Conservation (phyloP, 306 rosid species). For the Corylus avellana region DNA sequence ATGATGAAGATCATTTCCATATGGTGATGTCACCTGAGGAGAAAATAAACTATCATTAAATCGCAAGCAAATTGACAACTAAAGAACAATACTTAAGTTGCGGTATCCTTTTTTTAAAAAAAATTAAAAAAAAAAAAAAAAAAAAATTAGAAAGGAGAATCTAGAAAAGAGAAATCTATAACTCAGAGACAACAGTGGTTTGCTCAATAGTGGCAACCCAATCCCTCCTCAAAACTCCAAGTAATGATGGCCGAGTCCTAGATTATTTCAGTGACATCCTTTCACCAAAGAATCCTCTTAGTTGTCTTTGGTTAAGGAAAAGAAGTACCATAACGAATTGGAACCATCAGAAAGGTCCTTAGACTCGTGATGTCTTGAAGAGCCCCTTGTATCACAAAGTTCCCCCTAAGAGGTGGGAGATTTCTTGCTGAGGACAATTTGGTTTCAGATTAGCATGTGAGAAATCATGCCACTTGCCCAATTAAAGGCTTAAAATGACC, state of each 20-base stretch:
- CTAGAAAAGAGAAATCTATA: background rate
- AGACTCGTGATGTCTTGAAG: too few relatives aligned
- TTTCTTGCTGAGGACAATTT: too few relatives aligned
- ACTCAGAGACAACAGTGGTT: background rate
- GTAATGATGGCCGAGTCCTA: too few relatives aligned
- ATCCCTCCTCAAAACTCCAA: background rate
- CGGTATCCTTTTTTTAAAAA: background rate
- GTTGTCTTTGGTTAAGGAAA: background rate
- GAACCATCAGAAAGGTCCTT: background rate
- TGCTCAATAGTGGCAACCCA: background rate
- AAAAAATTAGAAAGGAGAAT: background rate
- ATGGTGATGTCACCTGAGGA: slow-evolving; percentile 85
- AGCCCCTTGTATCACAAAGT: too few relatives aligned
- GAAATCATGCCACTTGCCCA: too few relatives aligned
- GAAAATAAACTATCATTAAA: slow-evolving; percentile 19
- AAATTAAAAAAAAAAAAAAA: too few relatives aligned
- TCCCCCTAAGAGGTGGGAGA: too few relatives aligned
- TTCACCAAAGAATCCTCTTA: too few relatives aligned
- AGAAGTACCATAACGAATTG: background rate
- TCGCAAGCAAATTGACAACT: slow-evolving; percentile 1
- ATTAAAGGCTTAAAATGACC: too few relatives aligned
- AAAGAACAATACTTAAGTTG: background rate
- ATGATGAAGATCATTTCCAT: slow-evolving; percentile 72
- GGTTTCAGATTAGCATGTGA: too few relatives aligned
- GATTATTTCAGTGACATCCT: background rate